phyloP scores from a whole-genome alignment of 1,284 basidiomycete genomes.

The Ganoderma sinense region DNA sequence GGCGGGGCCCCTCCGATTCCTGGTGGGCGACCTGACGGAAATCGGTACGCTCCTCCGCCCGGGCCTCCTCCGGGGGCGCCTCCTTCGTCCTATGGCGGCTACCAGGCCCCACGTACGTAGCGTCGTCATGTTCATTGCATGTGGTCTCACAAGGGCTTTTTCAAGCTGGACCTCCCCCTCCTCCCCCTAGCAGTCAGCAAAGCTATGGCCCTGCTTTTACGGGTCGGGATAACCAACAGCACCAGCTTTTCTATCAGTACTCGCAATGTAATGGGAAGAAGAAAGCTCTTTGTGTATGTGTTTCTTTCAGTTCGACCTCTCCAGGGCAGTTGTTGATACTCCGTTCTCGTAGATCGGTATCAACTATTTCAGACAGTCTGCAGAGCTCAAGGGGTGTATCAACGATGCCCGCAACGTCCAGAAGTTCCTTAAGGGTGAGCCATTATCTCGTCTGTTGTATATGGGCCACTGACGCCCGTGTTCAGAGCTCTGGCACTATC shows the following conservation, averaged over 20 bases:
- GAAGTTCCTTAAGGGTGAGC: slow-evolving; percentile 73
- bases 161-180: slow-evolving; percentile 49
- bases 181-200: slow-evolving; percentile 71
- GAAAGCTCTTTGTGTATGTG: slow-evolving; percentile 79
- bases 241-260: slow-evolving; percentile 75
- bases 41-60: slow-evolving; percentile 40
- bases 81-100: slow-evolving; percentile 25
- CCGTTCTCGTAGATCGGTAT: slow-evolving; percentile 71
- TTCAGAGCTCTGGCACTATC: slow-evolving; percentile 74
- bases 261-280: slow-evolving; percentile 85
- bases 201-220: slow-evolving; percentile 72
- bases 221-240: slow-evolving; percentile 54
- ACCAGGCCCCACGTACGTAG: slow-evolving; percentile 41
- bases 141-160: neutral
- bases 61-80: slow-evolving; percentile 34
- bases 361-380: slow-evolving; percentile 77
- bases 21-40: slow-evolving; percentile 18
- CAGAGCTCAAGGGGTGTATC: slow-evolving; percentile 82
- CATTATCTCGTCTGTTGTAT: neutral
- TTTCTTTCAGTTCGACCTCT: neutral
- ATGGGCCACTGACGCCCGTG: slow-evolving; percentile 5
- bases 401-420: slow-evolving; percentile 87
- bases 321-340: neutral
- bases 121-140: neutral
- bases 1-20: slow-evolving; percentile 26